Conservation (phyloP, 2,329 filamentous ascomycete genomes). For the Truncatella angustata region DNA sequence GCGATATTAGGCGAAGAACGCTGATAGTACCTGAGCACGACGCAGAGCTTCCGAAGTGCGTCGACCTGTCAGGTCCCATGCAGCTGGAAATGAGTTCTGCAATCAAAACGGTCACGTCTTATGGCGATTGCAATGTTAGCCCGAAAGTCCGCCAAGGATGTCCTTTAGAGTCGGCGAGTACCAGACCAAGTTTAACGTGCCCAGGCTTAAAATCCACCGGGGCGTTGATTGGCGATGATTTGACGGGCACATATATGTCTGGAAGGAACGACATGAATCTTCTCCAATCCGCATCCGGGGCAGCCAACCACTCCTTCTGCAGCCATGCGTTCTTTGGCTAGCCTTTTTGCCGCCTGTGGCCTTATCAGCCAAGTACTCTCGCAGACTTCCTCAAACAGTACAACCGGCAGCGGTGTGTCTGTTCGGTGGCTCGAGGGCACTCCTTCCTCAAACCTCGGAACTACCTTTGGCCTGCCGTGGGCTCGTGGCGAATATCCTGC, state of each 20-base stretch:
- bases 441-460: constrained; percentile 32
- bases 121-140: background rate
- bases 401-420: constrained; percentile 16
- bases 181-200: background rate
- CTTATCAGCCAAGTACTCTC: background rate
- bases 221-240: background rate
- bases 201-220: background rate
- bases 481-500: constrained; percentile 36
- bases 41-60: background rate
- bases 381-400: constrained; percentile 7
- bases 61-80: background rate
- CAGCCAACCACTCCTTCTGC: background rate
- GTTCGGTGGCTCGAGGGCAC: constrained; percentile 40
- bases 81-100: background rate
- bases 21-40: too few relatives aligned
- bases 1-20: background rate
- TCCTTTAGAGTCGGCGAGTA: background rate
- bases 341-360: background rate
- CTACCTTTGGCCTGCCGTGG: constrained; percentile 45
- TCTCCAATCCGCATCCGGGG: background rate
- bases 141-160: background rate
- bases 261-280: too few relatives aligned
- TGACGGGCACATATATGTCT: too few relatives aligned
- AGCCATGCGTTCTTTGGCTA: background rate
- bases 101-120: background rate